A percentile compares a stretch with the other conserved stretches of the same genome.
These are phyloP conservation scores for Spinacia oleracea DNA, from an alignment of 179 eudicot species.

Conservation along the genomic window DNA sequence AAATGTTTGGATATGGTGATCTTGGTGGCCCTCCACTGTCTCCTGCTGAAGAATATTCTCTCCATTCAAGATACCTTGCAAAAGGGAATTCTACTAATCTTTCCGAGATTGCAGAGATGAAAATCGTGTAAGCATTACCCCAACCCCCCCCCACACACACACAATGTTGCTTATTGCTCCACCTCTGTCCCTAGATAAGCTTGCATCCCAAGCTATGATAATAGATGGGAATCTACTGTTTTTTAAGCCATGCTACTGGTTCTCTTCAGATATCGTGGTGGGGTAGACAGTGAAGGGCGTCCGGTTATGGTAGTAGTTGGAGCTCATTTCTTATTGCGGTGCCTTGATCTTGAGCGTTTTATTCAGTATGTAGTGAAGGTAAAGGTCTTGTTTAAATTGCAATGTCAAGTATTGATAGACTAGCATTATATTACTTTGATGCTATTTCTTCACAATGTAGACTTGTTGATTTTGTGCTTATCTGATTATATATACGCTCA, in stretches of 20 bases:
- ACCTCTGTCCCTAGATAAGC: background rate
- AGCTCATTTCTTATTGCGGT: conserved; percentile 93
- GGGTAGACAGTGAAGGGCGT: conserved; percentile 93
- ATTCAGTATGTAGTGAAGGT: conserved; percentile 59
- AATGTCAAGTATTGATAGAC: background rate
- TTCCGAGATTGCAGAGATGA: conserved; percentile 98
- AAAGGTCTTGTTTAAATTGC: conserved; percentile 10
- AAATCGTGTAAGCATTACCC: conserved; percentile 70
- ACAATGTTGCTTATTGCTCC: conserved; percentile 10
- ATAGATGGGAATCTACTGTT: background rate
- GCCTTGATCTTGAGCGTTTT: conserved; percentile 95
- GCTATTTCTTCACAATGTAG: conserved; percentile 1
- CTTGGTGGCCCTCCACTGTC: conserved; percentile 84
- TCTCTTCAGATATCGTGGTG: conserved; percentile 81
- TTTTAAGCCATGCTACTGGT: conserved; percentile 16
- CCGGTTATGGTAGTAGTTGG: conserved; percentile 99
- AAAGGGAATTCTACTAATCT: conserved; percentile 92
- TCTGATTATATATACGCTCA: background rate
- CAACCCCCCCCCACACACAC: background rate
- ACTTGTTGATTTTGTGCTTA: background rate
- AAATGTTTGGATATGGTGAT: conserved; percentile 88
- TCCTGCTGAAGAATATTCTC: conserved; percentile 93
- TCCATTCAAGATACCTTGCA: conserved; percentile 91
- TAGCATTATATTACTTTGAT: background rate
- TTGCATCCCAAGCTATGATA: conserved; percentile 23